Evolutionary conservation across 257 asterid genomes (phyloP), one percentile per base, ranked within the genome.

Genomic region (Craterostigma plantagineum): DNA sequence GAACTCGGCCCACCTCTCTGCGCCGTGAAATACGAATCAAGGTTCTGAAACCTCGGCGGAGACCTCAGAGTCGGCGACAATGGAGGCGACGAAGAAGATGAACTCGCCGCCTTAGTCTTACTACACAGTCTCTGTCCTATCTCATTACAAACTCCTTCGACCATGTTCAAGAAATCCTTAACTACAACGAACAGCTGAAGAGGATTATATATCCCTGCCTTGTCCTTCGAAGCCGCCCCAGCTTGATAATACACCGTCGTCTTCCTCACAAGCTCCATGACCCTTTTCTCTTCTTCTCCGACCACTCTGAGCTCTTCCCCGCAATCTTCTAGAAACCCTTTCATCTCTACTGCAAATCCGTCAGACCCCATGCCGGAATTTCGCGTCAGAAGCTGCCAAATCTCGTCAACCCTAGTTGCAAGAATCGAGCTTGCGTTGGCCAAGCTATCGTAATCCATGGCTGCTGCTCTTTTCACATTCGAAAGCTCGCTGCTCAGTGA

Each of bases 161-260:
- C 92, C 57, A 59, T 72, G 33, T 44, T 71, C 60, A 85, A 46
- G 51, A 85, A 81, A 45, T 77, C 82, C 60, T 73, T 81, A 15
- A 85, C 82, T 3, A 73, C 67, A 18, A 57, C 63, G 49, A 80
- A 81, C 44, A 85, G 46, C 42, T 74, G 92, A 48, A 79, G 58
- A 43, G 68, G 70, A 52, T 47, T 11, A 11, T 55, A 56, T 16
- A 65, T 59, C 8, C 63, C 70, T 16, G 4, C 12, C 33, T 55
- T 71, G 42, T 62, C 70, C 56, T 46, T 63, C 4, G 63, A 64
- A 34, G 57, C 2, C 2, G 30, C 55, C 34, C 75, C 83, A 8
- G 78, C 70, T 52, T 77, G 92, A 50, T 65, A 85, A 59, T 70
- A 80, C n/a, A 48, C 73, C 18, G 76, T 68, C 15, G 96, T 85